Conservation (phyloP, 225 moss, liverwort and hornwort species). For the Pseudoscleropodium purum region DNA sequence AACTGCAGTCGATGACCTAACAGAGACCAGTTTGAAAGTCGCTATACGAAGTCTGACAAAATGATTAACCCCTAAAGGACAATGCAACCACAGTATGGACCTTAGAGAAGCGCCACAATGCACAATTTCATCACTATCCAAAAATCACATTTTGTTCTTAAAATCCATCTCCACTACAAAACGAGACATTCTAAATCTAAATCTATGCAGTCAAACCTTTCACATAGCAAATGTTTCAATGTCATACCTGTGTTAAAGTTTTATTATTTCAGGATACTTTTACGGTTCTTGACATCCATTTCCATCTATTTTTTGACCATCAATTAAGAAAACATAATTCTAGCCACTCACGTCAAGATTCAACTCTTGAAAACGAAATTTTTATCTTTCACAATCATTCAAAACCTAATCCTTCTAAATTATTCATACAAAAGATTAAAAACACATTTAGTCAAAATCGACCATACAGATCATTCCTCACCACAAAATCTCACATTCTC, state of each 20-base stretch:
- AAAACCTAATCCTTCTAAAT: neutral
- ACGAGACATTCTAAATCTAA: neutral
- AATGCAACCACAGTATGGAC: neutral
- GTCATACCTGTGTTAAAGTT: neutral
- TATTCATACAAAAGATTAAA: neutral
- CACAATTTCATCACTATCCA: neutral
- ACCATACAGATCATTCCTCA: neutral
- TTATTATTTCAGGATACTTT: neutral
- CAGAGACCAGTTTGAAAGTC: neutral
- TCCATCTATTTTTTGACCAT: neutral
- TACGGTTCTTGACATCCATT: neutral
- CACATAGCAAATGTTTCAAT: neutral
- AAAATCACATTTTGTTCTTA: neutral
- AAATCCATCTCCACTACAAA: neutral
- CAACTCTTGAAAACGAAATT: neutral
- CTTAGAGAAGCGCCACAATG: neutral
- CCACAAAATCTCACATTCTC: neutral
- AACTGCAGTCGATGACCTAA: neutral
- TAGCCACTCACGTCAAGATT: neutral
- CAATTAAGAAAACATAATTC: neutral
- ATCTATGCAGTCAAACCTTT: neutral
- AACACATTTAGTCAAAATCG: neutral
- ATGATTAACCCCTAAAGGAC: neutral
- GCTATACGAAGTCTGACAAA: neutral
- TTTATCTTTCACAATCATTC: neutral